phyloP scores from a whole-genome alignment of 495 filamentous ascomycete species.

The Hypoxylon subgilvum region DNA sequence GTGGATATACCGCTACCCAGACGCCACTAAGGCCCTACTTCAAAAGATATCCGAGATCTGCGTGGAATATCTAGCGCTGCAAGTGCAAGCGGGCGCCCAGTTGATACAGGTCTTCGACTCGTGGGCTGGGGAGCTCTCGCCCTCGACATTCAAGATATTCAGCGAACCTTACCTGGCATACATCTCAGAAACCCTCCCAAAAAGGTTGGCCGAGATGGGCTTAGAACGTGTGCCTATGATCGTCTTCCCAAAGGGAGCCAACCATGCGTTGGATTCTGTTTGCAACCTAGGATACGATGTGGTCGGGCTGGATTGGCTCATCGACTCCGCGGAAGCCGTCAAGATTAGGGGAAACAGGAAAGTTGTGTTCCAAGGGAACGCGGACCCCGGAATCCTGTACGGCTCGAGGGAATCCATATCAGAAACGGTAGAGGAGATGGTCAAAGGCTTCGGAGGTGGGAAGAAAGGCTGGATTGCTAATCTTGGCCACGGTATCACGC shows the following conservation, averaged over 20 bases:
- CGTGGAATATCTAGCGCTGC: slow-evolving; percentile 89
- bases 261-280: slow-evolving; percentile 88
- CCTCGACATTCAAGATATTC: slow-evolving; percentile 78
- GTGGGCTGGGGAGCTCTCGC: slow-evolving; percentile 93
- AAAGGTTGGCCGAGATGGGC: slow-evolving; percentile 70
- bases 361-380: slow-evolving; percentile 89
- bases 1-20: slow-evolving; percentile 90
- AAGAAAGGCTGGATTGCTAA: slow-evolving; percentile 76
- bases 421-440: slow-evolving; percentile 78
- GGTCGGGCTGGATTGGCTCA: slow-evolving; percentile 92
- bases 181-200: slow-evolving; percentile 79
- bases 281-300: slow-evolving; percentile 91
- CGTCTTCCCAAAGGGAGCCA: slow-evolving; percentile 99
- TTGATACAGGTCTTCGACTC: slow-evolving; percentile 98
- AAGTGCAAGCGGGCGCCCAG: slow-evolving; percentile 90
- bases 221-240: slow-evolving; percentile 90
- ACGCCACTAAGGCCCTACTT: slow-evolving; percentile 77
- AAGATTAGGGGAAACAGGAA: slow-evolving; percentile 71
- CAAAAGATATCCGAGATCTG: slow-evolving; percentile 91
- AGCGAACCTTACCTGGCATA: slow-evolving; percentile 83
- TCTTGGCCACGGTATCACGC: slow-evolving; percentile 94
- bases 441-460: slow-evolving; percentile 73
- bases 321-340: slow-evolving; percentile 84
- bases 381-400: slow-evolving; percentile 91
- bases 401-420: slow-evolving; percentile 82